phyloP scores from a whole-genome alignment of 2,329 filamentous ascomycete genomes.

The Neonectria neomacrospora region DNA sequence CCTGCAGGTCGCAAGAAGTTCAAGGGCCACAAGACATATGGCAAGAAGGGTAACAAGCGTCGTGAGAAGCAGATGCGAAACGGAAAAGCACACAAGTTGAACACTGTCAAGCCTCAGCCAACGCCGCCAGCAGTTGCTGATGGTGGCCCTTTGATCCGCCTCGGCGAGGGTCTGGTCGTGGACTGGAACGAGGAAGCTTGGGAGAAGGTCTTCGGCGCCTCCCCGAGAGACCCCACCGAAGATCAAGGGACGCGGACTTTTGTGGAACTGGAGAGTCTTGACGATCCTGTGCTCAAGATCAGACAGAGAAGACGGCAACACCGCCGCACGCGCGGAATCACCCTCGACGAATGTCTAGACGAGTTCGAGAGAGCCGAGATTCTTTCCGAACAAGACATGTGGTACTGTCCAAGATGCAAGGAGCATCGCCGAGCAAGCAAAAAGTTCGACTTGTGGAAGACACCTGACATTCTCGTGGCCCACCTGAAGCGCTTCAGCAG shows the following conservation, averaged over 20 bases:
- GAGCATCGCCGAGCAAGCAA: conserved; percentile 92
- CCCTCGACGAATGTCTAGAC: conserved; percentile 88
- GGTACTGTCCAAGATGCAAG: conserved; percentile 97
- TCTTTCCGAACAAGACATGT: conserved; percentile 93
- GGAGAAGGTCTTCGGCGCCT: conserved; percentile 74
- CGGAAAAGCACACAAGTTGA: conserved; percentile 52
- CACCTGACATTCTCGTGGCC: conserved; percentile 92
- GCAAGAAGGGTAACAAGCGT: conserved; percentile 61
- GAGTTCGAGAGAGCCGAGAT: conserved; percentile 96
- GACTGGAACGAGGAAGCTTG: conserved; percentile 83
- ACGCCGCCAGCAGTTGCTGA: conserved; percentile 54
- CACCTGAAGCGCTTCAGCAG: conserved; percentile 97
- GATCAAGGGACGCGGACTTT: conserved; percentile 71
- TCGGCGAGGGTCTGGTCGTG: conserved; percentile 86
- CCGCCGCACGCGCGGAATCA: conserved; percentile 71
- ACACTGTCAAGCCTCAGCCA: conserved; percentile 49
- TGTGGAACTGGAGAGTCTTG: conserved; percentile 61
- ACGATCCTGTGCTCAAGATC: conserved; percentile 73
- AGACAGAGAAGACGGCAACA: conserved; percentile 72
- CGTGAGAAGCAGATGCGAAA: conserved; percentile 55
- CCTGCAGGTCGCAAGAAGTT: conserved; percentile 59
- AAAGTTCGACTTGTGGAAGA: conserved; percentile 97
- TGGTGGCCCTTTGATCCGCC: conserved; percentile 75
- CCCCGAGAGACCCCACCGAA: conserved; percentile 49
- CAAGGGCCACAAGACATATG: conserved; percentile 58